These are phyloP conservation scores for Pseudocercospora crystallina DNA, from an alignment of 2,329 filamentous ascomycete genomes.

Conservation along the genomic window DNA sequence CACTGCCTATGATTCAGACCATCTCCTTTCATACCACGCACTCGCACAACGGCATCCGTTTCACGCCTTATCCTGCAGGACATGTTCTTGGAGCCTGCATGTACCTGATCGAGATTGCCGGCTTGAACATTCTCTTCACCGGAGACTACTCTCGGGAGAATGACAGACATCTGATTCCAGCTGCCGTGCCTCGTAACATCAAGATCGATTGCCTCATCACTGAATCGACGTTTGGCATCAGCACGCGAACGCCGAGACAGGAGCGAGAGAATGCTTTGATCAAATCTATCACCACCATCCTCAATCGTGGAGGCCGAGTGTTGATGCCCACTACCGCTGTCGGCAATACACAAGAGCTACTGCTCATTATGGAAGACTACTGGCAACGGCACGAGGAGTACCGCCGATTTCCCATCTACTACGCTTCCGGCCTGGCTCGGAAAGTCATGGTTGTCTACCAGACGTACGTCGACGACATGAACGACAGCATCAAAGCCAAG, in stretches of 20 bases:
- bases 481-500: slow-evolving; percentile 96
- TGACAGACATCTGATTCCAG: slow-evolving; percentile 91
- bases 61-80: slow-evolving; percentile 94
- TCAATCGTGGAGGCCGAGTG: slow-evolving; percentile 88
- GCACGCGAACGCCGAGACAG: slow-evolving; percentile 83
- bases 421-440: slow-evolving; percentile 88
- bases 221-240: slow-evolving; percentile 95
- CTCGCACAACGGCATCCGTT: slow-evolving; percentile 91
- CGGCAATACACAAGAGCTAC: slow-evolving; percentile 86
- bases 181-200: slow-evolving; percentile 81
- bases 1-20: slow-evolving; percentile 90
- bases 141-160: slow-evolving; percentile 96
- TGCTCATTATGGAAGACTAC: slow-evolving; percentile 95
- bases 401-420: slow-evolving; percentile 93
- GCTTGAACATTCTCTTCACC: slow-evolving; percentile 94
- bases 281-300: slow-evolving; percentile 87
- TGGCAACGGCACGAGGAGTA: slow-evolving; percentile 88
- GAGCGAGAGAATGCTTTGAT: slow-evolving; percentile 92
- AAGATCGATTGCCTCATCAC: slow-evolving; percentile 97
- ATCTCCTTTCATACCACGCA: slow-evolving; percentile 99
- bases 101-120: slow-evolving; percentile 97
- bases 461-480: slow-evolving; percentile 97
- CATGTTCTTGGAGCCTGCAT: slow-evolving; percentile 98
- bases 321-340: slow-evolving; percentile 95
- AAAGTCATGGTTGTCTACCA: slow-evolving; percentile 99